Conservation (phyloP, 495 filamentous ascomycete genomes). For the Aspergillus coremiiformis region DNA sequence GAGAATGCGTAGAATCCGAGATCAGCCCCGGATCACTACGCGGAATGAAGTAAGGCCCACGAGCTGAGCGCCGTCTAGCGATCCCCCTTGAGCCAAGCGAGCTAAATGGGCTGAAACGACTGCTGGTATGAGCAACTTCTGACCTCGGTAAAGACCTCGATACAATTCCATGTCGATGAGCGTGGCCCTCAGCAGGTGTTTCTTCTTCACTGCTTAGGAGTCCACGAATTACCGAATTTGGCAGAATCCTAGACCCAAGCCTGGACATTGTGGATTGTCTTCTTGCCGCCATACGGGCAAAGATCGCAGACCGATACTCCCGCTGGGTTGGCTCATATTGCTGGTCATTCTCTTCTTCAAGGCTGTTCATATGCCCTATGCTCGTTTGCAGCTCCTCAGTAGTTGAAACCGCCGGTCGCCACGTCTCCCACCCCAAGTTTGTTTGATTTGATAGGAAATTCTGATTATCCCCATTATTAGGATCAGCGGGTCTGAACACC, state of each 20-base stretch:
- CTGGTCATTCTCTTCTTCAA: slow-evolving; percentile 25
- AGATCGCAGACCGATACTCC: slow-evolving; percentile 29
- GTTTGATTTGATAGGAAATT: slow-evolving; percentile 8
- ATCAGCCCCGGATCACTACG: slow-evolving; percentile 25
- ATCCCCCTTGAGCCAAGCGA: slow-evolving; percentile 34
- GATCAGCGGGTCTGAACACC: slow-evolving; percentile 15
- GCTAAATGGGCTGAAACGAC: slow-evolving; percentile 40
- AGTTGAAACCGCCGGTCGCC: slow-evolving; percentile 18
- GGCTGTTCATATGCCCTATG: slow-evolving; percentile 28
- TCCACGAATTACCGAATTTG: slow-evolving; percentile 41
- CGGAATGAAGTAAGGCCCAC: slow-evolving; percentile 34
- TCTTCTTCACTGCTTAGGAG: slow-evolving; percentile 42
- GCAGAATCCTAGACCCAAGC: slow-evolving; percentile 43
- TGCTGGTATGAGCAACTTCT: slow-evolving; percentile 29
- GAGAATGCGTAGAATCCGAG: slow-evolving; percentile 19
- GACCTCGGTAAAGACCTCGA: slow-evolving; percentile 34
- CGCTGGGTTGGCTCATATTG: slow-evolving; percentile 22
- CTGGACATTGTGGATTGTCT: slow-evolving; percentile 47
- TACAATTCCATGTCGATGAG: slow-evolving; percentile 41
- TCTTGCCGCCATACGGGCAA: slow-evolving; percentile 39
- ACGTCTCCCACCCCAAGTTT: slow-evolving; percentile 11
- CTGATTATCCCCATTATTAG: slow-evolving; percentile 15
- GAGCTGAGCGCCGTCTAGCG: slow-evolving; percentile 31
- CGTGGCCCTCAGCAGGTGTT: slow-evolving; percentile 42
- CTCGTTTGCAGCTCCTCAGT: slow-evolving; percentile 8